phyloP scores from a whole-genome alignment of 176 grass and related monocot genomes.

The Saccharum officinarum region DNA sequence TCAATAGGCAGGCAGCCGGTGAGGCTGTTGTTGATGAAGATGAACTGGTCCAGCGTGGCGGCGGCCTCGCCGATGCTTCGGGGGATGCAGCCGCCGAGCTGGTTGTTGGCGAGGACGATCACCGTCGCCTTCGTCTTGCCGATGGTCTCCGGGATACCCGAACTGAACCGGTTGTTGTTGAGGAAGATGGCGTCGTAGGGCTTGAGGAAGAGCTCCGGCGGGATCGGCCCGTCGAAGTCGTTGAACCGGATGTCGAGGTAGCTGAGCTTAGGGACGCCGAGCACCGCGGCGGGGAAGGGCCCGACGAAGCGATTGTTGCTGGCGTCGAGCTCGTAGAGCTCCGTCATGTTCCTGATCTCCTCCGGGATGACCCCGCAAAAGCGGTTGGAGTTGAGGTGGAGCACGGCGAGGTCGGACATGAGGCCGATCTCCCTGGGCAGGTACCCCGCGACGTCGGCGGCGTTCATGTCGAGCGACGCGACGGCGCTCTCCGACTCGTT shows the following conservation, averaged over 20 bases:
- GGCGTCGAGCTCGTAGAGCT: slow-evolving; percentile 42
- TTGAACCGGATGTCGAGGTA: slow-evolving; percentile 72
- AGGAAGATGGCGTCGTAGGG: slow-evolving; percentile 47
- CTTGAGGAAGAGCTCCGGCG: slow-evolving; percentile 45
- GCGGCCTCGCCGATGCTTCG: slow-evolving; percentile 32
- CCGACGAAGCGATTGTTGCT: slow-evolving; percentile 58
- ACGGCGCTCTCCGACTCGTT: slow-evolving; percentile 25
- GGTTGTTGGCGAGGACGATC: slow-evolving; percentile 49
- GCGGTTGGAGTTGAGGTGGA: slow-evolving; percentile 55
- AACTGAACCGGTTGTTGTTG: slow-evolving; percentile 27
- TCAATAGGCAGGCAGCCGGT: slow-evolving; percentile 34
- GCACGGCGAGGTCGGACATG: slow-evolving; percentile 34
- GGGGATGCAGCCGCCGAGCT: slow-evolving; percentile 37
- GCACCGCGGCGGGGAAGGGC: slow-evolving; percentile 9
- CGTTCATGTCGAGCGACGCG: slow-evolving; percentile 38
- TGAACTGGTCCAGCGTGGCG: slow-evolving; percentile 39
- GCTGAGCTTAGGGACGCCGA: slow-evolving; percentile 16
- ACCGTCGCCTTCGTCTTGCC: slow-evolving; percentile 38
- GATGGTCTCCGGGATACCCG: slow-evolving; percentile 39
- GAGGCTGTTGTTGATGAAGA: slow-evolving; percentile 50
- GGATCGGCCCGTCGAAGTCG: slow-evolving; percentile 52
- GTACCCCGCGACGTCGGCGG: slow-evolving; percentile 38
- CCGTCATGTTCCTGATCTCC: slow-evolving; percentile 20
- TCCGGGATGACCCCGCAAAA: slow-evolving; percentile 51
- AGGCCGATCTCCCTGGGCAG: slow-evolving; percentile 46